Evolutionary conservation across 352 stramenopile species (phyloP).

Genomic region (Peronospora destructor): DNA sequence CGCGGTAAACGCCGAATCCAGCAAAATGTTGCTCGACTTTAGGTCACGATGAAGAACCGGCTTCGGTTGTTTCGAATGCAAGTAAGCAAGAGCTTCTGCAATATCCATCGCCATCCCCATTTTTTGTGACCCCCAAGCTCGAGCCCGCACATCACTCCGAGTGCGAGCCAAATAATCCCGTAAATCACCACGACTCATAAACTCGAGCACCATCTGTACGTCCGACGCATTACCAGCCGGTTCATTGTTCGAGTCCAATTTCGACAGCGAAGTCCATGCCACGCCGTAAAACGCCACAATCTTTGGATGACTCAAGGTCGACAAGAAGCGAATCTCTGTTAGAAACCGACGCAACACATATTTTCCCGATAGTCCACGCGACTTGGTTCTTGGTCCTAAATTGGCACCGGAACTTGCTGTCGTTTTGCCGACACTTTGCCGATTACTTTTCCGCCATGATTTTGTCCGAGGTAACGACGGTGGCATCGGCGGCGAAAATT

Average conservation of each 20-base stretch:
- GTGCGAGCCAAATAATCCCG: slow-evolving; percentile 39
- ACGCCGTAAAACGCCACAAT: slow-evolving; percentile 80
- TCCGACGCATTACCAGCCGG: slow-evolving; percentile 28
- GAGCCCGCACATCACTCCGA: slow-evolving; percentile 21
- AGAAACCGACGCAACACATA: slow-evolving; percentile 38
- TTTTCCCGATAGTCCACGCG: slow-evolving; percentile 9
- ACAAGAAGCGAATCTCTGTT: slow-evolving; percentile 62
- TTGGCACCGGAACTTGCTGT: slow-evolving; percentile 11
- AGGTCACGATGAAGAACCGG: slow-evolving; percentile 66
- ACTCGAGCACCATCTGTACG: slow-evolving; percentile 65
- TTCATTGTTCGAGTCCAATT: slow-evolving; percentile 5
- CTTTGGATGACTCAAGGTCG: slow-evolving; percentile 55
- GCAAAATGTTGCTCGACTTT: slow-evolving; percentile 60
- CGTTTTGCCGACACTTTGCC: slow-evolving; percentile 12
- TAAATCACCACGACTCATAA: slow-evolving; percentile 63
- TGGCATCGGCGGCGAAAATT: slow-evolving; percentile 32
- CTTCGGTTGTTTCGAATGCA: slow-evolving; percentile 44
- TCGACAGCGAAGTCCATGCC: slow-evolving; percentile 35
- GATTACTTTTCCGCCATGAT: slow-evolving; percentile 28
- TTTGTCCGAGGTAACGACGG: slow-evolving; percentile 24
- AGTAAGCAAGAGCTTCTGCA: slow-evolving; percentile 53
- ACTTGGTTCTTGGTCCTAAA: slow-evolving; percentile 18
- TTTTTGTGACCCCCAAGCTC: slow-evolving; percentile 45
- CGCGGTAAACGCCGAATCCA: slow-evolving; percentile 45
- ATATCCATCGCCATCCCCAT: slow-evolving; percentile 55